Conservation (phyloP, 345 rosid species). For the Hypericum androsaemum region DNA sequence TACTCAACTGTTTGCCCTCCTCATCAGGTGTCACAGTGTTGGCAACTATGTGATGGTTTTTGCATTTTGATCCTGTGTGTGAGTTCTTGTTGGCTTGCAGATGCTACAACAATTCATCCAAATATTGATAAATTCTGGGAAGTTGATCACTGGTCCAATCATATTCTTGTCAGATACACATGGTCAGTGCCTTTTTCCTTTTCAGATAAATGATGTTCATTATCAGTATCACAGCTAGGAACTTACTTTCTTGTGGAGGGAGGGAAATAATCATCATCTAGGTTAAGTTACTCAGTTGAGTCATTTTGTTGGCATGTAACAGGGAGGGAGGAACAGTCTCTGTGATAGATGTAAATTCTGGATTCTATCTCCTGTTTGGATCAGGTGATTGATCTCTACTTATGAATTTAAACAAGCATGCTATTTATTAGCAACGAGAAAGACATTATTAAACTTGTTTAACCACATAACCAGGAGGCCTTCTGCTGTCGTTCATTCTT, state of each 20-base stretch:
- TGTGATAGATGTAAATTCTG: conserved; percentile 81
- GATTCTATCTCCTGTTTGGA: conserved; percentile 86
- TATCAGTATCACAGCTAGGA: not conserved
- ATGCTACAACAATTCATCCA: conserved; percentile 67
- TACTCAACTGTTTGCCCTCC: no score
- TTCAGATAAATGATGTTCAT: no score
- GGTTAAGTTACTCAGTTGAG: not conserved
- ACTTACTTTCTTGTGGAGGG: not conserved
- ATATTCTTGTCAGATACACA: conserved; percentile 80
- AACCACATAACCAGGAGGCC: conserved; percentile 48
- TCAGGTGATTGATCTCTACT: conserved; percentile 40
- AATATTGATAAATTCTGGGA: conserved; percentile 72
- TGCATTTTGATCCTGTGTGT: conserved; percentile 1
- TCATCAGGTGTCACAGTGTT: no score
- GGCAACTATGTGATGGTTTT: no score
- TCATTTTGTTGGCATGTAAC: conserved; percentile 14
- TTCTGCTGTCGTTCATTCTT: conserved; percentile 69
- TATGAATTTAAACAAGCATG: no score
- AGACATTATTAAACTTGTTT: not conserved
- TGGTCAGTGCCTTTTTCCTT: conserved; percentile 40
- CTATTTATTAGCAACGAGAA: no score
- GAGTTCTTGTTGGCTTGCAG: conserved; percentile 29
- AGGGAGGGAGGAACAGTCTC: conserved; percentile 97
- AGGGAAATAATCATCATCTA: not conserved
- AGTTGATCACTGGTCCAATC: conserved; percentile 86